Percentiles rank a stretch among this genome's conserved stretches.
Conservation (phyloP, 768 basidiomycete species). For the Termitomyces sp. region DNA sequence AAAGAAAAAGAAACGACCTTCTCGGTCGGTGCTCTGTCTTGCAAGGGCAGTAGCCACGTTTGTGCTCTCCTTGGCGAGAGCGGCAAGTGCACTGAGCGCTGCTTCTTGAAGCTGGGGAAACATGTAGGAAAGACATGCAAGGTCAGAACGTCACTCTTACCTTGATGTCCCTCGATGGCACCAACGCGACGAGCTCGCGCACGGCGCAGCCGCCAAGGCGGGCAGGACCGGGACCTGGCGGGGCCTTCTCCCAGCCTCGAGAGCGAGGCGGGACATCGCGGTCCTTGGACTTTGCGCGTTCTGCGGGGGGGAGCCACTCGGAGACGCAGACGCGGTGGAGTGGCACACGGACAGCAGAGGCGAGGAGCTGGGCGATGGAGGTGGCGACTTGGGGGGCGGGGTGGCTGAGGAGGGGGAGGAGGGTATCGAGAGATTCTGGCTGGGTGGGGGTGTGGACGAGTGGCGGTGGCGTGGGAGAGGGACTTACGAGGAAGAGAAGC, state of each 20-base stretch:
- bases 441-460: slow-evolving; percentile 18
- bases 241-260: slow-evolving; percentile 2
- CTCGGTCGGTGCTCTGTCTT: slow-evolving; percentile 36
- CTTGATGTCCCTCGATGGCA: neutral
- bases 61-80: slow-evolving; percentile 59
- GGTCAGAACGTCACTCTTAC: neutral
- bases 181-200: neutral
- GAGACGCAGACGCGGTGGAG: slow-evolving; percentile 45
- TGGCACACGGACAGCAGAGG: slow-evolving; percentile 40
- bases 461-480: neutral
- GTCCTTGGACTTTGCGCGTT: slow-evolving; percentile 19
- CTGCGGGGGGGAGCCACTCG: slow-evolving; percentile 57
- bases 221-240: neutral
- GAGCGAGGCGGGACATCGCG: neutral
- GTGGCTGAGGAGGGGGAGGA: slow-evolving; percentile 36
- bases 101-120: slow-evolving; percentile 3
- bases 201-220: neutral
- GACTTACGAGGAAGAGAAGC: slow-evolving; percentile 52
- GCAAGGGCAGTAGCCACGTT: slow-evolving; percentile 43
- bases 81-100: slow-evolving; percentile 42
- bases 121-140: too few species aligned
- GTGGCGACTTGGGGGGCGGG: slow-evolving; percentile 30
- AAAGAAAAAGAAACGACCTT: slow-evolving; percentile 23
- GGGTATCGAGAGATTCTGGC: slow-evolving; percentile 59
- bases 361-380: slow-evolving; percentile 56